phyloP scores from a whole-genome alignment of 1,139 yeast genomes.

The Candida sanyaensis region DNA sequence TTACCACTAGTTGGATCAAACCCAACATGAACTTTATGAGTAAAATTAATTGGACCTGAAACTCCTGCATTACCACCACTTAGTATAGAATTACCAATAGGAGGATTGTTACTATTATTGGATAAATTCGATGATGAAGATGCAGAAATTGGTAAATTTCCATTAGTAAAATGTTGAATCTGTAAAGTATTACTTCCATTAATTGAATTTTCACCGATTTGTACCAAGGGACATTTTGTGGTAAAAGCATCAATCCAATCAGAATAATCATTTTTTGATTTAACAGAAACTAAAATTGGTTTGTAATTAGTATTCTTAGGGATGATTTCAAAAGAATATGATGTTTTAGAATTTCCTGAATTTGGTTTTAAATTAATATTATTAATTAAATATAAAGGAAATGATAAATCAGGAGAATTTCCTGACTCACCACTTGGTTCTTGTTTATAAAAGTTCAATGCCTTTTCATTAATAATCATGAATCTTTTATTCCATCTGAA shows the following conservation, averaged over 20 bases:
- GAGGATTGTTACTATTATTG: not conserved
- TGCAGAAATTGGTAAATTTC: slow-evolving; percentile 1
- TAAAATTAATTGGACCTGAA: slow-evolving; percentile 77
- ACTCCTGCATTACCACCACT: slow-evolving; percentile 40
- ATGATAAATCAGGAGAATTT: slow-evolving; percentile 37
- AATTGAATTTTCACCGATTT: slow-evolving; percentile 26
- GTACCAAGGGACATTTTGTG: slow-evolving; percentile 74
- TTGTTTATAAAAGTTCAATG: slow-evolving; percentile 71
- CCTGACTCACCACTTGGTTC: slow-evolving; percentile 46
- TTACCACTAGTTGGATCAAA: slow-evolving; percentile 73
- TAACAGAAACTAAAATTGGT: slow-evolving; percentile 73
- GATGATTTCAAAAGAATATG: slow-evolving; percentile 74
- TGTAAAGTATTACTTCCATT: not conserved
- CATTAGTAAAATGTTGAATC: slow-evolving; percentile 3
- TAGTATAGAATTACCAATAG: slow-evolving; percentile 1
- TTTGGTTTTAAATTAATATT: slow-evolving; percentile 42
- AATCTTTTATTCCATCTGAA: slow-evolving; percentile 92
- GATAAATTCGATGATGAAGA: slow-evolving; percentile 5
- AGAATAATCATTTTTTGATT: slow-evolving; percentile 76
- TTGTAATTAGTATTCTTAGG: slow-evolving; percentile 57
- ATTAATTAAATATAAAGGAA: slow-evolving; percentile 42
- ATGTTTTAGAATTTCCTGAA: slow-evolving; percentile 58
- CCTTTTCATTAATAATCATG: slow-evolving; percentile 73
- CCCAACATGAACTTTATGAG: slow-evolving; percentile 65
- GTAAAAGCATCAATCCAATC: slow-evolving; percentile 93